Conservation (phyloP, 1,139 yeast species). For the Suhomyces bolitotheri region DNA sequence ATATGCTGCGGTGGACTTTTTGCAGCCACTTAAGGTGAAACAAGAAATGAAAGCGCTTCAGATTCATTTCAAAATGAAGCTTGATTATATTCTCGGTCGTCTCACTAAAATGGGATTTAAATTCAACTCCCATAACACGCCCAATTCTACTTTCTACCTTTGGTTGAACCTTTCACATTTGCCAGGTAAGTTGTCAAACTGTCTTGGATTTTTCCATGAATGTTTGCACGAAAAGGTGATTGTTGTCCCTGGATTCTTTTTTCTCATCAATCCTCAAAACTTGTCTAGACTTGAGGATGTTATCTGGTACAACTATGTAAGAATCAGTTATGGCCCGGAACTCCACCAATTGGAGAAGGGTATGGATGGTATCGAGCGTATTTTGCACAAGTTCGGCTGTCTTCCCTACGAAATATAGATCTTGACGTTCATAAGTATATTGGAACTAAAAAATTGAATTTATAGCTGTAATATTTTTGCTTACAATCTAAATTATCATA, state of each 20-base stretch:
- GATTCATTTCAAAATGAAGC: slow-evolving; percentile 58
- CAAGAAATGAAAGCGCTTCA: slow-evolving; percentile 64
- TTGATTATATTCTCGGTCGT: slow-evolving; percentile 58
- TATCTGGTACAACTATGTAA: slow-evolving; percentile 63
- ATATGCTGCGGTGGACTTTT: slow-evolving; percentile 59
- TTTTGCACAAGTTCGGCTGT: slow-evolving; percentile 48
- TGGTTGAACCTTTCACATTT: slow-evolving; percentile 63
- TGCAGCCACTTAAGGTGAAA: slow-evolving; percentile 53
- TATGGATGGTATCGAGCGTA: slow-evolving; percentile 69
- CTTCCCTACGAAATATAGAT: slow-evolving; percentile 30
- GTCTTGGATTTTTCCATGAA: slow-evolving; percentile 69
- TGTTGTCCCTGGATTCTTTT: slow-evolving; percentile 68
- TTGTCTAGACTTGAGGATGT: slow-evolving; percentile 62
- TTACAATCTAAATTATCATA: no score
- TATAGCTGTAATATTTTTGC: no score
- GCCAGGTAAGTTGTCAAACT: slow-evolving; percentile 60
- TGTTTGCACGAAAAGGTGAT: slow-evolving; percentile 64
- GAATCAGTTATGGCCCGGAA: slow-evolving; percentile 68
- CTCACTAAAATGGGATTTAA: slow-evolving; percentile 58
- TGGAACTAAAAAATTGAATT: no score
- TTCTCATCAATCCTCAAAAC: slow-evolving; percentile 64
- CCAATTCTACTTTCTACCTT: slow-evolving; percentile 64
- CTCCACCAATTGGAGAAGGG: slow-evolving; percentile 54
- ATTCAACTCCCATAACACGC: slow-evolving; percentile 47
- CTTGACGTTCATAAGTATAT: no score